Evolutionary conservation across 495 filamentous ascomycete genomes (phyloP).

Genomic region (Neurospora intermedia): DNA sequence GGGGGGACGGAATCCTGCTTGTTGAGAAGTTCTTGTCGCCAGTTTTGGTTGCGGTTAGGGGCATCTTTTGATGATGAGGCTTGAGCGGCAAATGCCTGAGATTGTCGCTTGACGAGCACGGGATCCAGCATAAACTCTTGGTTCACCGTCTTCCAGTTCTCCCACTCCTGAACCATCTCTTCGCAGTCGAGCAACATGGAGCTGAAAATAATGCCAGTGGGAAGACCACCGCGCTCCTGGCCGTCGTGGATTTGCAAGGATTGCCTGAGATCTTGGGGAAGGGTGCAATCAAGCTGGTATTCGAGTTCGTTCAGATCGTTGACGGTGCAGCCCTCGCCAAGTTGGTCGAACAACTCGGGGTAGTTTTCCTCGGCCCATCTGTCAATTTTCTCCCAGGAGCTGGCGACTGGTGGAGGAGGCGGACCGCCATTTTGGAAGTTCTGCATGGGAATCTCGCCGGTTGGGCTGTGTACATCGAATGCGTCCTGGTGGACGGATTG

Average conservation of each 20-base stretch:
- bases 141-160: slow-evolving; percentile 89
- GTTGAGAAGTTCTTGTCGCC: slow-evolving; percentile 76
- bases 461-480: slow-evolving; percentile 52
- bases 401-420: slow-evolving; percentile 72
- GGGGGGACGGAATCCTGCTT: slow-evolving; percentile 84
- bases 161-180: slow-evolving; percentile 96
- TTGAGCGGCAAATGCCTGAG: slow-evolving; percentile 28
- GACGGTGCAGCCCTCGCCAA: slow-evolving; percentile 78
- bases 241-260: slow-evolving; percentile 88
- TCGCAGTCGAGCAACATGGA: slow-evolving; percentile 96
- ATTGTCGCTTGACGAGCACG: slow-evolving; percentile 27
- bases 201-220: slow-evolving; percentile 87
- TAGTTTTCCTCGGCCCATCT: slow-evolving; percentile 92
- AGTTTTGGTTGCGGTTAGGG: slow-evolving; percentile 47
- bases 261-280: slow-evolving; percentile 88
- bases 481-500: slow-evolving; percentile 43
- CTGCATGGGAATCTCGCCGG: slow-evolving; percentile 91
- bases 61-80: slow-evolving; percentile 37
- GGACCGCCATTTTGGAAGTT: slow-evolving; percentile 86
- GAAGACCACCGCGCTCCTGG: slow-evolving; percentile 84
- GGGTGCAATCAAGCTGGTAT: slow-evolving; percentile 87
- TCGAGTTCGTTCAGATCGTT: slow-evolving; percentile 98
- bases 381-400: slow-evolving; percentile 92
- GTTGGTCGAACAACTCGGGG: slow-evolving; percentile 84
- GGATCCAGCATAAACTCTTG: slow-evolving; percentile 64